Conservation (phyloP, 2,329 filamentous ascomycete genomes). For the Herpotrichia juniperi region DNA sequence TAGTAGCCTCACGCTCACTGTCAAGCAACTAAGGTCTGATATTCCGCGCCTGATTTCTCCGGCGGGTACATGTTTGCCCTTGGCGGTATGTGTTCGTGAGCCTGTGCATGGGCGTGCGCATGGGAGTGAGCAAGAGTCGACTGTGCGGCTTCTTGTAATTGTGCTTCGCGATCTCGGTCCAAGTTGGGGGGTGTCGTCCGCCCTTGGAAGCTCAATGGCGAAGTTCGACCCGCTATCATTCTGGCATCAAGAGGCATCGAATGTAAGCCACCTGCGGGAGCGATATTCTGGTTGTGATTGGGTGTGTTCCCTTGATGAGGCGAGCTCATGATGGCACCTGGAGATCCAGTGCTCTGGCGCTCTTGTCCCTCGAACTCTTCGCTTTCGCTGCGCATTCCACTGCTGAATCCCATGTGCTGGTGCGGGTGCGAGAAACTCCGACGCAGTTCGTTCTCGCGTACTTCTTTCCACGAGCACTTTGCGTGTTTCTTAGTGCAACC, state of each 20-base stretch:
- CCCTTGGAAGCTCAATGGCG: no score
- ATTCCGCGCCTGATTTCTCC: conserved; percentile 23
- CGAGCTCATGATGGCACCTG: conserved; percentile 32
- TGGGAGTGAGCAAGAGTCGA: conserved; percentile 38
- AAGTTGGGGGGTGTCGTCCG: no score
- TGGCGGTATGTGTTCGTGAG: conserved; percentile 15
- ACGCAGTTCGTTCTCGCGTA: conserved; percentile 72
- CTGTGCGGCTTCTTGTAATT: conserved; percentile 43
- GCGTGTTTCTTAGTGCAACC: conserved; percentile 91
- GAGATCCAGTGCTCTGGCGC: conserved; percentile 36
- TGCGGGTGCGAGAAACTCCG: conserved; percentile 31
- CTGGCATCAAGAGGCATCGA: conserved; percentile 20
- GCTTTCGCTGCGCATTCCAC: conserved; percentile 39
- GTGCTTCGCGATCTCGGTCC: conserved; percentile 27
- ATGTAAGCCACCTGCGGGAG: background rate
- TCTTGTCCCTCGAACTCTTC: conserved; percentile 35
- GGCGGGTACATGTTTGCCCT: conserved; percentile 13
- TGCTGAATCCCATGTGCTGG: conserved; percentile 23
- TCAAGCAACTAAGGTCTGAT: conserved; percentile 35
- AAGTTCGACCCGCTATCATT: conserved; percentile 21
- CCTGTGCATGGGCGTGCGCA: conserved; percentile 37
- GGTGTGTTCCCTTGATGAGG: conserved; percentile 29
- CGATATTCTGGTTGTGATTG: conserved; percentile 9
- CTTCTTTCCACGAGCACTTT: conserved; percentile 83
- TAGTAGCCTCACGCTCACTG: background rate